Conservation (phyloP, 148 eudicot genomes). For the Nepenthes gracilis region DNA sequence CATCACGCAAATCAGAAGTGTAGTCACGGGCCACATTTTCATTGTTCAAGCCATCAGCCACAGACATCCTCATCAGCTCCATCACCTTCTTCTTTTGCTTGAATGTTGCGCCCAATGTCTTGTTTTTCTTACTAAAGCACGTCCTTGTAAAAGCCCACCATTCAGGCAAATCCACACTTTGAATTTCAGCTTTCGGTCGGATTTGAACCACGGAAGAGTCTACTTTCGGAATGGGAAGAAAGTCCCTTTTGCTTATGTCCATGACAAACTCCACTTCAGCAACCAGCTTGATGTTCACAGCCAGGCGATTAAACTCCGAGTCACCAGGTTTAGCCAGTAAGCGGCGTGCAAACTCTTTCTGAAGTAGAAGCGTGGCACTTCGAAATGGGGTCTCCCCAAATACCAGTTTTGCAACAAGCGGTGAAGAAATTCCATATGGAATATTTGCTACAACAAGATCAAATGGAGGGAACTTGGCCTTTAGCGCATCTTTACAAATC, state of each 20-base stretch:
- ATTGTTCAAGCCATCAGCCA: constrained; percentile 6
- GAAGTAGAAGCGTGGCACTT: constrained; percentile 80
- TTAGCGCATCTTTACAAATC: constrained; percentile 65
- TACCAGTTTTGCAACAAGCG: constrained; percentile 70
- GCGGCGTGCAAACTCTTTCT: constrained; percentile 87
- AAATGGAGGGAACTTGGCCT: constrained; percentile 60
- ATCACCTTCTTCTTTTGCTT: constrained; percentile 74
- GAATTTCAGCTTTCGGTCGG: constrained; percentile 48
- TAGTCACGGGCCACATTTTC: constrained; percentile 7
- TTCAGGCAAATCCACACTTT: constrained; percentile 58
- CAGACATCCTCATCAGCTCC: constrained; percentile 56
- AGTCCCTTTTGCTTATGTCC: constrained; percentile 89
- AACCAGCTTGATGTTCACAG: constrained; percentile 71
- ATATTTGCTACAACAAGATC: constrained; percentile 97
- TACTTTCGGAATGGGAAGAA: constrained; percentile 75
- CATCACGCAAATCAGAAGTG: constrained; percentile 12
- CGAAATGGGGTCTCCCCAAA: constrained; percentile 48
- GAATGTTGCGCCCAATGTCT: constrained; percentile 87
- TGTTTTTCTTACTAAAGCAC: constrained; percentile 85
- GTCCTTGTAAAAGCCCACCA: constrained; percentile 89
- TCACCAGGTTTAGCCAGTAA: constrained; percentile 91
- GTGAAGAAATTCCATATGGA: constrained; percentile 87
- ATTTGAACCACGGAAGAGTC: constrained; percentile 81
- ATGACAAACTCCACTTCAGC: constrained; percentile 74
- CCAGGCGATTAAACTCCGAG: constrained; percentile 77